These are phyloP conservation scores for Chalara sp. DNA, from an alignment of 2,329 filamentous ascomycete genomes.

Conservation along the genomic window DNA sequence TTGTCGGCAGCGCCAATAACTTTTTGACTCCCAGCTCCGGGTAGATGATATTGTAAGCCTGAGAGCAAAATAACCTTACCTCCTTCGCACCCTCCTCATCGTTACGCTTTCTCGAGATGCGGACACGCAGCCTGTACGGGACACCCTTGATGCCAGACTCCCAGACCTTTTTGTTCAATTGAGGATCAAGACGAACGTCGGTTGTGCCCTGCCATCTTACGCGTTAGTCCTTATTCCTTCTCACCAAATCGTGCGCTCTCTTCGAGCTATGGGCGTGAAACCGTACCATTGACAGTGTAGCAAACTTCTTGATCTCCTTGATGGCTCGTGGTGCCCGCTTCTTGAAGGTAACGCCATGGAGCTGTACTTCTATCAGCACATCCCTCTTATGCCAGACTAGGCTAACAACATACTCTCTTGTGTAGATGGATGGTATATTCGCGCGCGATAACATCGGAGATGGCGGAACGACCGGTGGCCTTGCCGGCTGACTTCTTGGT, in stretches of 20 bases:
- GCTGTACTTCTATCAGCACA: slow-evolving; percentile 56
- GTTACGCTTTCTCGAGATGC: slow-evolving; percentile 99
- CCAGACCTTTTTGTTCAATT: slow-evolving; percentile 99
- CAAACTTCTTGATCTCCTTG: slow-evolving; percentile 99
- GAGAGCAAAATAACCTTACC: too few species aligned
- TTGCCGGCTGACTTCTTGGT: slow-evolving; percentile 65
- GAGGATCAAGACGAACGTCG: slow-evolving; percentile 96
- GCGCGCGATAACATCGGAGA: slow-evolving; percentile 97
- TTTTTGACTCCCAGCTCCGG: too few species aligned
- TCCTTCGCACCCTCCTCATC: slow-evolving; percentile 99
- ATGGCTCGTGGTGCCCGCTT: slow-evolving; percentile 97
- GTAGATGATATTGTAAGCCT: too few species aligned
- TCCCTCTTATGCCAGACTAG: slow-evolving; percentile 9
- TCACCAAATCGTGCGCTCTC: background rate
- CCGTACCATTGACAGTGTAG: slow-evolving; percentile 90
- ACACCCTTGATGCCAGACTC: slow-evolving; percentile 98
- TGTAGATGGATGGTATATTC: slow-evolving; percentile 99
- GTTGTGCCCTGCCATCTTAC: slow-evolving; percentile 66
- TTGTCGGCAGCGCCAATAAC: too few species aligned
- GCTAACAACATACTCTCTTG: slow-evolving; percentile 78
- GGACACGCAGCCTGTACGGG: slow-evolving; percentile 91
- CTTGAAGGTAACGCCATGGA: slow-evolving; percentile 98
- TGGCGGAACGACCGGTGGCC: slow-evolving; percentile 71
- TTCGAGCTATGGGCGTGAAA: background rate
- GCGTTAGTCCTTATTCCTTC: slow-evolving; percentile 12